Percentiles rank a stretch among this genome's conserved stretches.
Conservation (phyloP, 2,329 filamentous ascomycete genomes). For the Dactylellina haptotyla region DNA sequence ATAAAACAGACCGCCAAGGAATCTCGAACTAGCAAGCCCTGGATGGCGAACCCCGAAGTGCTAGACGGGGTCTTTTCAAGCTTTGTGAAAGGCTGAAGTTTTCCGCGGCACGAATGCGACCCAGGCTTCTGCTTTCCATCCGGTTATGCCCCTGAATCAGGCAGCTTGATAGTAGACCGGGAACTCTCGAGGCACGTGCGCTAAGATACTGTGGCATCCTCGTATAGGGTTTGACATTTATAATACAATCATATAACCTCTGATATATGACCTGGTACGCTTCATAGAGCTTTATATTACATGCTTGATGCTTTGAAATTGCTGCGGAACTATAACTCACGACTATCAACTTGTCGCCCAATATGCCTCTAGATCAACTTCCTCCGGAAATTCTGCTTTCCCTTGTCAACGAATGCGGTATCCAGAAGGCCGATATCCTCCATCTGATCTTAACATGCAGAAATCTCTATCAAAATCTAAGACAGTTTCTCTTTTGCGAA, state of each 20-base stretch:
- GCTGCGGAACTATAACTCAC: too few relatives aligned
- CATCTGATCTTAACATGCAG: slow-evolving; percentile 29
- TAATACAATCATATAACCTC: too few relatives aligned
- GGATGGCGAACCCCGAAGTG: too few relatives aligned
- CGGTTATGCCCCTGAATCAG: slow-evolving; percentile 9
- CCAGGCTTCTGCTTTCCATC: slow-evolving; percentile 7
- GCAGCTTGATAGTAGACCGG: slow-evolving; percentile 18
- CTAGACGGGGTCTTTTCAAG: too few relatives aligned
- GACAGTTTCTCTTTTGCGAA: slow-evolving; percentile 22
- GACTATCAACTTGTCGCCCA: too few relatives aligned
- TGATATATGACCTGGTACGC: too few relatives aligned
- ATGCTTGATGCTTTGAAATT: too few relatives aligned
- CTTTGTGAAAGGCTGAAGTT: slow-evolving; percentile 10
- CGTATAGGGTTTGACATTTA: too few relatives aligned
- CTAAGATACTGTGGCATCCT: slow-evolving; percentile 13
- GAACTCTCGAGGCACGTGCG: slow-evolving; percentile 28
- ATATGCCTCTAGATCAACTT: slow-evolving; percentile 36
- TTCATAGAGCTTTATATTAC: too few relatives aligned
- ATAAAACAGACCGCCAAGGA: background rate
- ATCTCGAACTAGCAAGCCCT: slow-evolving; percentile 8
- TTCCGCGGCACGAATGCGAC: background rate
- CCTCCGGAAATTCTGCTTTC: slow-evolving; percentile 40
- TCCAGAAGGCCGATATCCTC: slow-evolving; percentile 28
- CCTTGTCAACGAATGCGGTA: slow-evolving; percentile 22
- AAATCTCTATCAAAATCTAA: slow-evolving; percentile 24